Conservation (phyloP, 495 filamentous ascomycete species). For the Articulospora tetracladia region DNA sequence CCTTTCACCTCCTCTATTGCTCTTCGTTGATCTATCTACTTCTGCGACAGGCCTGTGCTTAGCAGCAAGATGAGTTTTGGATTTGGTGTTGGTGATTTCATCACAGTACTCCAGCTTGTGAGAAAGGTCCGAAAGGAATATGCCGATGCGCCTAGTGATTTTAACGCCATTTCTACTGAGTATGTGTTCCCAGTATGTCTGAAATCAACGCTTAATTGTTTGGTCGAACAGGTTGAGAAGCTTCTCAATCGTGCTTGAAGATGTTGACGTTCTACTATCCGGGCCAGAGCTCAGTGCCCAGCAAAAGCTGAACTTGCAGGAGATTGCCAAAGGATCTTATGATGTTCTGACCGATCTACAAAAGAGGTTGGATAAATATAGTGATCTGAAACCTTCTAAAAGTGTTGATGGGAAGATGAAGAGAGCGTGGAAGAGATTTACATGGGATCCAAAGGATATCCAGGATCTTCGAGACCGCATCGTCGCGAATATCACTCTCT, state of each 20-base stretch:
- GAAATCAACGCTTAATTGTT: constrained; percentile 1
- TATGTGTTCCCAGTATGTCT: background rate
- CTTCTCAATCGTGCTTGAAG: constrained; percentile 33
- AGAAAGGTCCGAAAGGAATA: constrained; percentile 29
- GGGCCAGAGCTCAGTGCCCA: constrained; percentile 1
- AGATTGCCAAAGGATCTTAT: background rate
- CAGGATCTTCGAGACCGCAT: constrained; percentile 26
- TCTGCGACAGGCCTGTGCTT: background rate
- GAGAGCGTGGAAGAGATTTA: constrained; percentile 28
- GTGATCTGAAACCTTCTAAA: background rate
- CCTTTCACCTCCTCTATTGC: too few relatives aligned
- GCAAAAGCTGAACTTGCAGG: constrained; percentile 1
- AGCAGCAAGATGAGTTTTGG: constrained; percentile 33
- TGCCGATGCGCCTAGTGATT: constrained; percentile 27
- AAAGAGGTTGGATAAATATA: background rate
- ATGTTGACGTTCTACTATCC: background rate
- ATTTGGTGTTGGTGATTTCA: constrained; percentile 28
- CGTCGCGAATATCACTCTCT: constrained; percentile 20
- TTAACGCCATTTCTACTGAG: constrained; percentile 26
- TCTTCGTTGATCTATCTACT: too few relatives aligned
- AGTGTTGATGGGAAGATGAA: constrained; percentile 1
- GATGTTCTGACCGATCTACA: constrained; percentile 9
- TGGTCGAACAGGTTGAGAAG: constrained; percentile 15
- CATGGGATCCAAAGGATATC: constrained; percentile 30
- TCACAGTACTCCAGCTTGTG: constrained; percentile 25